A percentile compares a stretch with the other conserved stretches of the same genome.
These are phyloP conservation scores for Trichoderma hamatum DNA, from an alignment of 2,329 filamentous ascomycete species.

Conservation along the genomic window DNA sequence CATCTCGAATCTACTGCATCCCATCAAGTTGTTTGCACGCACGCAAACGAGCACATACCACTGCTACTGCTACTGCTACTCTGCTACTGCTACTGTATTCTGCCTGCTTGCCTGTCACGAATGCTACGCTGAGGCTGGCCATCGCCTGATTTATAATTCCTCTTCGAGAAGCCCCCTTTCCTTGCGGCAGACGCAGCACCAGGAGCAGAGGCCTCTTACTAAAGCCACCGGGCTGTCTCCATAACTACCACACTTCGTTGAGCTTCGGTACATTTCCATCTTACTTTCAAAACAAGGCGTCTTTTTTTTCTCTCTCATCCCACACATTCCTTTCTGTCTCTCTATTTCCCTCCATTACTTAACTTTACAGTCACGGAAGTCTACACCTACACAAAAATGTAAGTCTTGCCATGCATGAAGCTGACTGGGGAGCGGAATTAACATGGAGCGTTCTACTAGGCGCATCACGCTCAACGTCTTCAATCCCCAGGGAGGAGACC, in stretches of 20 bases:
- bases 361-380: not conserved
- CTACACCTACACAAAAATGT: conserved; percentile 10
- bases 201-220: not conserved
- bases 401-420: not conserved
- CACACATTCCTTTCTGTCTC: not conserved
- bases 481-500: conserved; percentile 66
- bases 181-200: not conserved
- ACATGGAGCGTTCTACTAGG: conserved; percentile 52
- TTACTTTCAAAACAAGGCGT: not conserved
- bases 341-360: not conserved
- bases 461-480: conserved; percentile 85
- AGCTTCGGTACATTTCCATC: conserved; percentile 4
- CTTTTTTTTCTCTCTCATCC: not conserved
- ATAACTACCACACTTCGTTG: conserved; percentile 1
- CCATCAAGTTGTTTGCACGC: not conserved
- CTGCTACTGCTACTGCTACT: not conserved
- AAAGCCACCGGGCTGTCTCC: not conserved
- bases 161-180: not conserved
- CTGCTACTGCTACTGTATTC: not conserved
- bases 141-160: conserved; percentile 13
- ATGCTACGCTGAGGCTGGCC: not conserved
- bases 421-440: not conserved
- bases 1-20: conserved; percentile 3
- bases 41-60: not conserved
- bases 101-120: not conserved